Conservation (phyloP, 1,284 basidiomycete genomes). For the Sporisorium graminicola region DNA sequence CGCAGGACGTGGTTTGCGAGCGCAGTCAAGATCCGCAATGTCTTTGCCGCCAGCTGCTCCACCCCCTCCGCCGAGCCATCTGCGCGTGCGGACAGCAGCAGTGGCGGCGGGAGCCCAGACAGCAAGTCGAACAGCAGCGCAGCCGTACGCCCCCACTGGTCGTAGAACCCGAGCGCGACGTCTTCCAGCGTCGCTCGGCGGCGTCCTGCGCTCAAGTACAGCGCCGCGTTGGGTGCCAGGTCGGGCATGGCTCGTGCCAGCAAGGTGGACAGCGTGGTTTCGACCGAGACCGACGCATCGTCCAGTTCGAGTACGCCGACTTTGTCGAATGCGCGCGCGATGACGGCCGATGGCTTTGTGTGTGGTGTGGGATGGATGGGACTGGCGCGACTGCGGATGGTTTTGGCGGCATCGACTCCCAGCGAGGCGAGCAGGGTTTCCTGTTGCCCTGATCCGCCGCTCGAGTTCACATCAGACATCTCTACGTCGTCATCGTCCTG, state of each 20-base stretch:
- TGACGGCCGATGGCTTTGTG: constrained; percentile 1
- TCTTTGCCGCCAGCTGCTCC: constrained; percentile 29
- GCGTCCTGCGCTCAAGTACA: constrained; percentile 4
- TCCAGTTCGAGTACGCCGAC: constrained; percentile 31
- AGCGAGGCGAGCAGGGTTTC: constrained; percentile 9
- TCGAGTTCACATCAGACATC: constrained; percentile 18
- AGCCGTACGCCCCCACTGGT: constrained; percentile 28
- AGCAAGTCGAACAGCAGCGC: constrained; percentile 25
- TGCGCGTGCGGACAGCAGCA: background rate
- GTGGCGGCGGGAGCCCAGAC: constrained; percentile 4
- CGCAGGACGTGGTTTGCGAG: constrained; percentile 43
- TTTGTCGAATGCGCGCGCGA: constrained; percentile 22
- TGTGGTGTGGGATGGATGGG: background rate
- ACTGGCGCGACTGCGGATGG: background rate
- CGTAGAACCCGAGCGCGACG: constrained; percentile 12
- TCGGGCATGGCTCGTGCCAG: constrained; percentile 26
- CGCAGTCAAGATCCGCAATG: constrained; percentile 31
- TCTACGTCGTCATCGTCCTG: constrained; percentile 14
- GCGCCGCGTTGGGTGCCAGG: constrained; percentile 18
- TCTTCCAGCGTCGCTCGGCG: constrained; percentile 33
- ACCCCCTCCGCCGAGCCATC: background rate
- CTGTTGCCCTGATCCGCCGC: background rate
- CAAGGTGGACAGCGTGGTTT: constrained; percentile 12
- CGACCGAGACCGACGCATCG: constrained; percentile 37
- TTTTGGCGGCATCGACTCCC: constrained; percentile 9